These are phyloP conservation scores for Vitellaria paradoxa DNA, from an alignment of 179 eudicot genomes.

Conservation along the genomic window DNA sequence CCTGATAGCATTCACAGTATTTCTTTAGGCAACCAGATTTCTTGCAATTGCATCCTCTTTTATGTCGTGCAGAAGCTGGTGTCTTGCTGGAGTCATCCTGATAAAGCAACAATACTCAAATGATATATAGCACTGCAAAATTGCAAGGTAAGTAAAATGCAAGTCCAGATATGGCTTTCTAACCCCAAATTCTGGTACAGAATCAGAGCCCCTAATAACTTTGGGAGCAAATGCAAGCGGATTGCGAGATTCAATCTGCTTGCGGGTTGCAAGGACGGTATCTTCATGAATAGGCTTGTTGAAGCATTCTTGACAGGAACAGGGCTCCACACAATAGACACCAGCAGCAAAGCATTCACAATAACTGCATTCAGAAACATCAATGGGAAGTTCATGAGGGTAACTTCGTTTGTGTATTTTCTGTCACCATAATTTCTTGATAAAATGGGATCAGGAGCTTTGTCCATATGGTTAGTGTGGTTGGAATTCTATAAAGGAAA, in stretches of 20 bases:
- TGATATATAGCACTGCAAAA: neutral
- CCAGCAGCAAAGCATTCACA: constrained; percentile 99
- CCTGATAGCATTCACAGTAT: constrained; percentile 99
- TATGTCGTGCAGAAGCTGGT: constrained; percentile 97
- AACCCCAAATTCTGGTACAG: constrained; percentile 58
- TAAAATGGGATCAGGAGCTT: neutral
- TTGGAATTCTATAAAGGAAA: neutral
- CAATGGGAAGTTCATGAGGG: neutral
- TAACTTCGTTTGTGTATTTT: neutral
- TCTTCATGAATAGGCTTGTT: constrained; percentile 93
- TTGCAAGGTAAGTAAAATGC: constrained; percentile 3
- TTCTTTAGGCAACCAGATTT: constrained; percentile 92
- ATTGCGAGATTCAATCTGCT: constrained; percentile 94
- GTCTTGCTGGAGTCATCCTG: constrained; percentile 82
- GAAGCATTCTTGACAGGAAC: constrained; percentile 93
- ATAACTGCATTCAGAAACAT: constrained; percentile 51
- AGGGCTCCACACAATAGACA: constrained; percentile 93
- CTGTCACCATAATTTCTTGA: neutral
- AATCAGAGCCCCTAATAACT: constrained; percentile 68
- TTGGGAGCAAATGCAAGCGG: constrained; percentile 99
- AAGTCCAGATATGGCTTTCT: constrained; percentile 6
- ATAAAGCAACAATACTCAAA: constrained; percentile 14
- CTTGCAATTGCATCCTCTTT: constrained; percentile 98
- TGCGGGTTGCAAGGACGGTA: constrained; percentile 87
- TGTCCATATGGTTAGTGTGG: neutral